These are phyloP conservation scores for Phytomonas francai DNA, from an alignment of 208 protist species.

Conservation along the genomic window DNA sequence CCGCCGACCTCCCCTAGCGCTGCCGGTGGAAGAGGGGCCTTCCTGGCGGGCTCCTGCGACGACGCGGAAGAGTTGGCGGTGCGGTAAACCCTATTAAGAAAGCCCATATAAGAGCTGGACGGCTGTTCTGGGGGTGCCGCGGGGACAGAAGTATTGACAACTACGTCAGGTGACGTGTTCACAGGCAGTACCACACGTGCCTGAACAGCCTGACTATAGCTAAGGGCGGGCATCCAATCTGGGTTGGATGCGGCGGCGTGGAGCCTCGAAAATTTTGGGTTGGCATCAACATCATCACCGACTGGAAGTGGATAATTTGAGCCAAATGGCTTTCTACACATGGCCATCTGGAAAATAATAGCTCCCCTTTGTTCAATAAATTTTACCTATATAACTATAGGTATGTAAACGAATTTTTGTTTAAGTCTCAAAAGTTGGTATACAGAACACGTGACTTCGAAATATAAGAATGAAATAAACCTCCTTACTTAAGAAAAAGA, in stretches of 20 bases:
- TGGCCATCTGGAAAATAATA: not conserved
- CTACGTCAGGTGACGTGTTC: not conserved
- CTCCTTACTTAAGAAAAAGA: conserved; percentile 8
- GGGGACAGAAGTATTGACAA: not conserved
- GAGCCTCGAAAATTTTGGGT: not conserved
- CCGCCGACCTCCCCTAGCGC: no score
- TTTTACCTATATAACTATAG: conserved; percentile 3
- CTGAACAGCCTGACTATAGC: not conserved
- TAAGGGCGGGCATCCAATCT: not conserved
- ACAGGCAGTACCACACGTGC: not conserved
- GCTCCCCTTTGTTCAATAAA: not conserved
- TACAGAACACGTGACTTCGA: conserved; percentile 7
- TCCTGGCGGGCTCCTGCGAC: not conserved
- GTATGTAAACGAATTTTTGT: conserved; percentile 13
- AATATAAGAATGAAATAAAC: conserved; percentile 15
- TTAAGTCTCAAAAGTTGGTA: conserved; percentile 10
- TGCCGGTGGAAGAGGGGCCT: conserved; percentile 9
- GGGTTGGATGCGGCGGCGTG: not conserved
- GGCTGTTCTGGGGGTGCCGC: not conserved
- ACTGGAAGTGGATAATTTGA: not conserved
- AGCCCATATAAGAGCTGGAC: conserved; percentile 3
- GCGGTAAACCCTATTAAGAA: not conserved
- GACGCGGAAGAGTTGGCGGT: not conserved
- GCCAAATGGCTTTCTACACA: not conserved
- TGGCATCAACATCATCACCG: not conserved